These are phyloP conservation scores for Populus deltoides DNA, from an alignment of 345 rosid genomes.

Conservation along the genomic window DNA sequence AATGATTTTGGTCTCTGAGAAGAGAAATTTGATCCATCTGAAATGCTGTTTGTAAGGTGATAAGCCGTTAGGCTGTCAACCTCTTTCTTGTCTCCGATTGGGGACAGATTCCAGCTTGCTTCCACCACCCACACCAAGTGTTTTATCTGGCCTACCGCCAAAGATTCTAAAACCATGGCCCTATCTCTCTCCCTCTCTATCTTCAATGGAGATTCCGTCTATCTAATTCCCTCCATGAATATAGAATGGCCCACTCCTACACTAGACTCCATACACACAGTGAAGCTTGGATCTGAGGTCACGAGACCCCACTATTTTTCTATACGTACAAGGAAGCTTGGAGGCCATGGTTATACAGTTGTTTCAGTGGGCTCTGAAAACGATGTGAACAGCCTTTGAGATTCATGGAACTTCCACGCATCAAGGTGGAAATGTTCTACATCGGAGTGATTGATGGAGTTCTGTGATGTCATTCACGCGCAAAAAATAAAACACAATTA, in stretches of 20 bases:
- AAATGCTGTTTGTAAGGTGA: not conserved
- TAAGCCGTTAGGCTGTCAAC: constrained; percentile 14
- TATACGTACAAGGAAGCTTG: not conserved
- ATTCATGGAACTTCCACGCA: not conserved
- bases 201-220: constrained; percentile 23
- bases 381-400: not conserved
- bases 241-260: not conserved
- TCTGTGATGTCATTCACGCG: no score
- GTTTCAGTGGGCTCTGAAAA: not conserved
- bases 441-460: no score
- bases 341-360: not conserved
- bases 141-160: constrained; percentile 11
- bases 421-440: no score
- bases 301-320: constrained; percentile 1
- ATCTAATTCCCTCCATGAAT: not conserved
- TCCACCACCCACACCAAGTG: constrained; percentile 19
- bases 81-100: not conserved
- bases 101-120: constrained; percentile 44
- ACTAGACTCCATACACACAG: constrained; percentile 7
- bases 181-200: not conserved
- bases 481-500: no score
- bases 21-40: not conserved
- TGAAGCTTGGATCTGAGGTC: not conserved
- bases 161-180: constrained; percentile 15
- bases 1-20: not conserved